Evolutionary conservation across 306 rosid species (phyloP).

Genomic region (Calophaca sinica): DNA sequence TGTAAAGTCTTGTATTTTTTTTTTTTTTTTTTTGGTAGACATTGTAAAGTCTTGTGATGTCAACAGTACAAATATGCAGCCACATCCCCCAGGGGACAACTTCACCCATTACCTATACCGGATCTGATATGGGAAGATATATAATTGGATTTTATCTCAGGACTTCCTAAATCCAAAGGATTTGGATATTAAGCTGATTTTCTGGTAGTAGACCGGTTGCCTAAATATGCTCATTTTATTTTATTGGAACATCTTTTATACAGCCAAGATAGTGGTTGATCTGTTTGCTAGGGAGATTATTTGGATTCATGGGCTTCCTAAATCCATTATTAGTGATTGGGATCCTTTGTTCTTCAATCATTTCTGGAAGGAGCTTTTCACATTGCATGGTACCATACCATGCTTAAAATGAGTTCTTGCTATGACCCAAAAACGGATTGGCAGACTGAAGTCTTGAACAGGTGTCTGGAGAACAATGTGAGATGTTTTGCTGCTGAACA

Average conservation of each 20-base stretch:
- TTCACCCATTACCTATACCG: neutral
- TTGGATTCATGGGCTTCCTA: neutral
- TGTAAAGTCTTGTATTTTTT: conserved; percentile 13
- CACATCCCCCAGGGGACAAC: neutral
- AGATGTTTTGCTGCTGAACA: conserved; percentile 12
- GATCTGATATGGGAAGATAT: conserved; percentile 8
- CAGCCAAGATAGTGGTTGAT: neutral
- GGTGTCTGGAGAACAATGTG: neutral
- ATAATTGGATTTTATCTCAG: neutral
- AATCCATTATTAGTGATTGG: too few relatives aligned
- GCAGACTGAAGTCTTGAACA: neutral
- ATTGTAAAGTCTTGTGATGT: conserved; percentile 24
- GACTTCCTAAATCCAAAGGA: neutral
- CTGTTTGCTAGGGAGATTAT: neutral
- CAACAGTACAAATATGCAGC: neutral
- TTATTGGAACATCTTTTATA: neutral
- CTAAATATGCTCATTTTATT: neutral
- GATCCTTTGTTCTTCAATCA: too few relatives aligned
- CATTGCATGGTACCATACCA: conserved; percentile 3
- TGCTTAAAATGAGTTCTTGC: neutral
- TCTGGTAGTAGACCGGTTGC: neutral
- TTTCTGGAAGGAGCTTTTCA: neutral
- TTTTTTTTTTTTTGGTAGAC: too few relatives aligned
- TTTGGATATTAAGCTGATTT: neutral
- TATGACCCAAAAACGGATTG: neutral